phyloP scores from a whole-genome alignment of 495 filamentous ascomycete genomes.

The Thozetella sp. region DNA sequence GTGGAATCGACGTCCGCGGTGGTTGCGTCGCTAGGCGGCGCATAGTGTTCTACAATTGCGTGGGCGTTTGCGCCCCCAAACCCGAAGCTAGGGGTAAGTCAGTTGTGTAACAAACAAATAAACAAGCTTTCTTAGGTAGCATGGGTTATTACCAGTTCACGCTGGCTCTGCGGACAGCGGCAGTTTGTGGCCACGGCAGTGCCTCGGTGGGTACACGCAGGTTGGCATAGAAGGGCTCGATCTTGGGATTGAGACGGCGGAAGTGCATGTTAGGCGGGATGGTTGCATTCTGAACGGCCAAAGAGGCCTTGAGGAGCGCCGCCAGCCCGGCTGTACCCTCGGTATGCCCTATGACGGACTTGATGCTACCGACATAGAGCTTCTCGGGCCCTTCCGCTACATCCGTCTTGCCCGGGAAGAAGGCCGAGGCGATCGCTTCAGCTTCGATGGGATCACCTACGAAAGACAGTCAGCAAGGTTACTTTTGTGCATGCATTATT shows the following conservation, averaged over 20 bases:
- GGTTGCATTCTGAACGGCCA: constrained; percentile 49
- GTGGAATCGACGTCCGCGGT: background rate
- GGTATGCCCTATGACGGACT: constrained; percentile 33
- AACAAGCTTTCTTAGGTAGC: background rate
- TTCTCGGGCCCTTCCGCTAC: background rate
- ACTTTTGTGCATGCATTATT: no score
- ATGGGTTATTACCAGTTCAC: constrained; percentile 26
- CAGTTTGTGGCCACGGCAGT: constrained; percentile 42
- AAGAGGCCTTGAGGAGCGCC: constrained; percentile 55
- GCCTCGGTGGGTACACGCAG: constrained; percentile 42
- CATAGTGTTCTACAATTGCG: constrained; percentile 36
- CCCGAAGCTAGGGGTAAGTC: constrained; percentile 13
- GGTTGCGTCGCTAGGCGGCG: background rate
- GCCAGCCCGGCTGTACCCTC: constrained; percentile 65
- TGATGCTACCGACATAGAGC: background rate
- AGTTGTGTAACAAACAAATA: background rate
- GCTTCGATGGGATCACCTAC: constrained; percentile 49
- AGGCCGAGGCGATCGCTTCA: constrained; percentile 22
- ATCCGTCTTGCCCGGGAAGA: background rate
- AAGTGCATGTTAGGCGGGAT: constrained; percentile 64
- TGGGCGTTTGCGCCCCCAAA: constrained; percentile 67
- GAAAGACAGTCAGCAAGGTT: constrained; percentile 4
- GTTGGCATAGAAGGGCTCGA: constrained; percentile 38
- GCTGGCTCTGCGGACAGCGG: constrained; percentile 46
- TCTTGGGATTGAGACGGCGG: constrained; percentile 46